These are phyloP conservation scores for Pseudomassariella vexata DNA, from an alignment of 2,329 filamentous ascomycete genomes.

Conservation along the genomic window DNA sequence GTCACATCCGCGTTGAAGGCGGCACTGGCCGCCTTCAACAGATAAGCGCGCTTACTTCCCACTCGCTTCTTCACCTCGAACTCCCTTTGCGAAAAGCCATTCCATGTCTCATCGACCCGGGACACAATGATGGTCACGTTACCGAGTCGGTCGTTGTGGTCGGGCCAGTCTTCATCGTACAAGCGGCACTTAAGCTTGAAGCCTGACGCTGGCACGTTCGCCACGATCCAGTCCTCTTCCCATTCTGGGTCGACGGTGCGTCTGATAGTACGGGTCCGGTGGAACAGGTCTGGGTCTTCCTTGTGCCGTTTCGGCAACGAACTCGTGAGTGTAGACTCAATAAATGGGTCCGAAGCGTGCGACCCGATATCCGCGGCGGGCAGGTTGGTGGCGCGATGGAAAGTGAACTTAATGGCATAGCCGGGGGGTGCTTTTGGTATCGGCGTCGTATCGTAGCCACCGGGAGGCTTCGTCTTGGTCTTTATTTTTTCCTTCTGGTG, in stretches of 20 bases:
- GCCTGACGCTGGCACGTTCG: conserved; percentile 74
- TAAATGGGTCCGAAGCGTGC: conserved; percentile 76
- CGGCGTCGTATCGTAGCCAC: conserved; percentile 76
- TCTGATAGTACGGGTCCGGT: conserved; percentile 72
- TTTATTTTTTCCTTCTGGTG: conserved; percentile 32
- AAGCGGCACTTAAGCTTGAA: conserved; percentile 81
- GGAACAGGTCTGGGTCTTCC: conserved; percentile 70
- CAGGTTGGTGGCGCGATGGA: conserved; percentile 75
- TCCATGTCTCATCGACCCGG: conserved; percentile 58
- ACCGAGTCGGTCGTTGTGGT: conserved; percentile 82
- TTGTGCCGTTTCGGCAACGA: conserved; percentile 71
- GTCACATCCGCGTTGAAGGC: conserved; percentile 56
- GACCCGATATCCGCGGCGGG: conserved; percentile 75
- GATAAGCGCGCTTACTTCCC: conserved; percentile 81
- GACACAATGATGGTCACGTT: conserved; percentile 70
- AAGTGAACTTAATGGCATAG: conserved; percentile 79
- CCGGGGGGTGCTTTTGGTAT: conserved; percentile 69
- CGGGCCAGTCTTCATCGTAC: conserved; percentile 84
- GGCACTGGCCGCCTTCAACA: conserved; percentile 63
- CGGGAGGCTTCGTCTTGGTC: conserved; percentile 51
- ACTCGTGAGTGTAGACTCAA: conserved; percentile 70
- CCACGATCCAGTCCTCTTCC: conserved; percentile 83
- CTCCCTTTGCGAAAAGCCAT: conserved; percentile 54
- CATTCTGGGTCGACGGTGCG: conserved; percentile 70
- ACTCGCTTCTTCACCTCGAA: conserved; percentile 77